Conservation (phyloP, 176 grass and related monocot genomes). For the Phoenix dactylifera region DNA sequence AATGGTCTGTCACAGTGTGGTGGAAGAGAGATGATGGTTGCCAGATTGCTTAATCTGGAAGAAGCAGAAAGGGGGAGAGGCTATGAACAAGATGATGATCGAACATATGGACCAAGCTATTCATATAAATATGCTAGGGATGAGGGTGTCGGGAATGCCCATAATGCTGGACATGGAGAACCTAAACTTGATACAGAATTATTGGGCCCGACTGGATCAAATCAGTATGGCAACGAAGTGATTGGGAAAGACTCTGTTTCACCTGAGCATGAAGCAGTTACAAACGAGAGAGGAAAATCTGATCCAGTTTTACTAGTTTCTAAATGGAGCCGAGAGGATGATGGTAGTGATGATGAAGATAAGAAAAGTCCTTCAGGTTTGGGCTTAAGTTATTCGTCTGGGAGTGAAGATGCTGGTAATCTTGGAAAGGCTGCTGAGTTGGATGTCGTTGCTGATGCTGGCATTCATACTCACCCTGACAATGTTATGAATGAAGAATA, state of each 20-base stretch:
- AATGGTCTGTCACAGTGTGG: slow-evolving; percentile 86
- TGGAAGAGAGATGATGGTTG: slow-evolving; percentile 97
- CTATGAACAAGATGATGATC: slow-evolving; percentile 48
- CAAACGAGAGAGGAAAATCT: slow-evolving; percentile 44
- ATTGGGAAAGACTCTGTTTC: slow-evolving; percentile 21
- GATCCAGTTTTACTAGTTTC: slow-evolving; percentile 81
- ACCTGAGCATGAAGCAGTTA: slow-evolving; percentile 18
- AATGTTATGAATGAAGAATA: slow-evolving; percentile 73
- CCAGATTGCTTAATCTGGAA: slow-evolving; percentile 83
- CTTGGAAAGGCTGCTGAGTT: slow-evolving; percentile 31
- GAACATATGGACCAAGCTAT: slow-evolving; percentile 46
- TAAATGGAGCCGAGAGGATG: slow-evolving; percentile 94
- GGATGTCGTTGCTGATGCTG: slow-evolving; percentile 28
- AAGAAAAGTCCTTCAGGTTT: slow-evolving; percentile 42
- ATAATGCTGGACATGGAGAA: slow-evolving; percentile 28
- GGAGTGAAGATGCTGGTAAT: slow-evolving; percentile 63
- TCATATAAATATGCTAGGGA: slow-evolving; percentile 29
- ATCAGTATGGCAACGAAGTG: slow-evolving; percentile 20
- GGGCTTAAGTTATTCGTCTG: slow-evolving; percentile 94
- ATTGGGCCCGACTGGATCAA: slow-evolving; percentile 10
- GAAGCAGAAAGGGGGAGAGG: slow-evolving; percentile 68
- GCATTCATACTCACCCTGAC: slow-evolving; percentile 36
- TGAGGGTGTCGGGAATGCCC: slow-evolving; percentile 24
- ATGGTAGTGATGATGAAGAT: slow-evolving; percentile 49
- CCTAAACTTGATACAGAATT: slow-evolving; percentile 23